Base-by-base conservation (phyloP, 805 yeast genomes). In the Pichia sporocuriosa region DNA sequence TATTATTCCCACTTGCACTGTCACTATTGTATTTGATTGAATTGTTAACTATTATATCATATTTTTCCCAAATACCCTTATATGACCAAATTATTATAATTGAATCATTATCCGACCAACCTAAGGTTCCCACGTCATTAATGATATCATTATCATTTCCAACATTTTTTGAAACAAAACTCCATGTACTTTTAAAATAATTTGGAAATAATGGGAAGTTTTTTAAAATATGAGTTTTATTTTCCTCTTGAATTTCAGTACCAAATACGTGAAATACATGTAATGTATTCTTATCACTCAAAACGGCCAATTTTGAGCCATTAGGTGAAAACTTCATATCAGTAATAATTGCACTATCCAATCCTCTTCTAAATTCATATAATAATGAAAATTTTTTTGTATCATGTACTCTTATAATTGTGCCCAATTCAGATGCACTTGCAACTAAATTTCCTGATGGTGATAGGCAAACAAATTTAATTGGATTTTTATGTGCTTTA, bases 301-400 rank as follows among this genome's bases (percentile, higher is more conserved):
- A 66, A 6, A 87, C 88, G 0, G 97, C 96, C 37, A 93, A 67
- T 53, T 78, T 75, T 10, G 77, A 61, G 35, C 87, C 89, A 50
- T 78, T 72, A 8, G 84, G 88, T 5, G 90, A 81, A 58, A 90
- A 88, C 40, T 79, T 79, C 81, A 93, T 80, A 7, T 93, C 81
- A 31, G 83, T 84, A 7, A 93, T 75, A 15, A 71, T 68, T 1
- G 96, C 97, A 39, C 80, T 72, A 59, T 93, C 97, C 17, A 89
- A 58, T 0, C 98, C 98, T 38, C 98, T 69, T 51, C 97, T 69
- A 54, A 89, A 89, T 58, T 87, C 96, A 55, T 73, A 81, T n/a
- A 86, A 54, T 38, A 86, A 65, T 1, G 82, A 71, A 22, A 94
- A 82, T 26, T 75, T 77, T 38, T 69, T 68, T 1, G 87, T 75